Percentiles rank a stretch among this genome's conserved stretches.
phyloP scores from a whole-genome alignment of 2,329 filamentous ascomycete species.

The Hypocrella siamensis region DNA sequence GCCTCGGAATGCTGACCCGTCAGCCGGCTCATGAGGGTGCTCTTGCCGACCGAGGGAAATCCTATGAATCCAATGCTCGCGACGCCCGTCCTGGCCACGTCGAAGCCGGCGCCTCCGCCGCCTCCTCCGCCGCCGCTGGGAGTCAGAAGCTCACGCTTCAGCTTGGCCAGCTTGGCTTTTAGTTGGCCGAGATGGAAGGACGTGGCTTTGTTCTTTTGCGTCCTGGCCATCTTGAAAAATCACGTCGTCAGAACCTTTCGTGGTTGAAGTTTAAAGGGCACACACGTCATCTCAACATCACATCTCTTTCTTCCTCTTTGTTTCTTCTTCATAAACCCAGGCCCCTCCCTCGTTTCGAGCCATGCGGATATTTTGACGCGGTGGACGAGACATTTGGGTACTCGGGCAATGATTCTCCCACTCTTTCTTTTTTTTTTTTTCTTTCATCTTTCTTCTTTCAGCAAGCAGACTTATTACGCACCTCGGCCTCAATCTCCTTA shows the following conservation, averaged over 20 bases:
- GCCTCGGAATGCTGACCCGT: constrained; percentile 96
- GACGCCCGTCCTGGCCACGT: constrained; percentile 93
- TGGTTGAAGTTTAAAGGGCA: no score
- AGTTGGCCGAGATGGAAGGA: constrained; percentile 89
- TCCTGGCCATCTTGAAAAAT: constrained; percentile 64
- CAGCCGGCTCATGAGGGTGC: constrained; percentile 86
- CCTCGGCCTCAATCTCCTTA: constrained; percentile 92
- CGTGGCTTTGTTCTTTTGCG: constrained; percentile 94
- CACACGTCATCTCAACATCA: no score
- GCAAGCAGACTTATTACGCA: constrained; percentile 27
- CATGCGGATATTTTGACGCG: background rate
- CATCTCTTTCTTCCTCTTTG: no score
- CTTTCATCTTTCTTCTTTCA: no score
- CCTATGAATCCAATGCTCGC: constrained; percentile 96
- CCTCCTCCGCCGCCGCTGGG: constrained; percentile 64
- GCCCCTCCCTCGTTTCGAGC: no score
- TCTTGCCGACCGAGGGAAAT: constrained; percentile 96
- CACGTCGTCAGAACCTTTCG: no score
- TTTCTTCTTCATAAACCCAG: background rate
- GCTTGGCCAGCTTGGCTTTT: constrained; percentile 95
- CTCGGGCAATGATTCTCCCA: background rate
- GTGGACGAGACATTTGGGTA: background rate
- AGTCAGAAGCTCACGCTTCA: constrained; percentile 89
- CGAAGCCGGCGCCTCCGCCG: constrained; percentile 77
- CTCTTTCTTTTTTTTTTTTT: no score